These are phyloP conservation scores for Rubus parviflorus DNA, from an alignment of 306 rosid genomes.

Conservation along the genomic window DNA sequence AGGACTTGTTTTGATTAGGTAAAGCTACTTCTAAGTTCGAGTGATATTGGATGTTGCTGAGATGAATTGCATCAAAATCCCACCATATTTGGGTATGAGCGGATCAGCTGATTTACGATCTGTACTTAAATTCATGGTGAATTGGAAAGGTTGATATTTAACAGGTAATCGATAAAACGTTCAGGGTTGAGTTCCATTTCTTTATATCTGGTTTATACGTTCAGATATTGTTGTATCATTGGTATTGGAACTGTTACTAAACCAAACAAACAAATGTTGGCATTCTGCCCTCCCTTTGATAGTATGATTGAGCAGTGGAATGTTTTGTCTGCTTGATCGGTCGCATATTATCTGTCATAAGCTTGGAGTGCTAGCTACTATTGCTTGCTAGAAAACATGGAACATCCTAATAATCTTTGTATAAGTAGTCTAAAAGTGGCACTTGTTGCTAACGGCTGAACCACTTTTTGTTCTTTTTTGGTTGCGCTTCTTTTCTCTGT, in stretches of 20 bases:
- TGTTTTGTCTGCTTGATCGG: neutral
- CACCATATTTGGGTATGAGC: slow-evolving; percentile 57
- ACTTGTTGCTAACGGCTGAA: neutral
- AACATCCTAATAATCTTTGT: neutral
- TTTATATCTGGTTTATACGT: slow-evolving; percentile 23
- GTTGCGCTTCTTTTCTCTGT: neutral
- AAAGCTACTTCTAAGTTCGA: slow-evolving; percentile 60
- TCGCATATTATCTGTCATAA: neutral
- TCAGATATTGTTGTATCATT: slow-evolving; percentile 20
- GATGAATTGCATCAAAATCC: slow-evolving; percentile 61
- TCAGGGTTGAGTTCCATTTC: slow-evolving; percentile 34
- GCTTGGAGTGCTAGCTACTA: neutral
- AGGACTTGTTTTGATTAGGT: slow-evolving; percentile 66
- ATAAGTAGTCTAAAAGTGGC: neutral
- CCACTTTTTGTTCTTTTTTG: neutral
- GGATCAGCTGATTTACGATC: slow-evolving; percentile 55
- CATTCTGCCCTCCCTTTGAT: neutral
- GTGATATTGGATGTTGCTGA: slow-evolving; percentile 79
- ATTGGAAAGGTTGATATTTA: slow-evolving; percentile 46
- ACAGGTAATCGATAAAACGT: slow-evolving; percentile 73
- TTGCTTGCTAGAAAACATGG: slow-evolving; percentile 1
- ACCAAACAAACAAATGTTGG: neutral
- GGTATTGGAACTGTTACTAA: neutral
- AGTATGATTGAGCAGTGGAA: neutral
- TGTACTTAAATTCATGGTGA: slow-evolving; percentile 61